Percentiles rank a stretch among this genome's conserved stretches.
These are phyloP conservation scores for Ocimum tenuiflorum DNA, from an alignment of 257 asterid genomes.

Conservation along the genomic window DNA sequence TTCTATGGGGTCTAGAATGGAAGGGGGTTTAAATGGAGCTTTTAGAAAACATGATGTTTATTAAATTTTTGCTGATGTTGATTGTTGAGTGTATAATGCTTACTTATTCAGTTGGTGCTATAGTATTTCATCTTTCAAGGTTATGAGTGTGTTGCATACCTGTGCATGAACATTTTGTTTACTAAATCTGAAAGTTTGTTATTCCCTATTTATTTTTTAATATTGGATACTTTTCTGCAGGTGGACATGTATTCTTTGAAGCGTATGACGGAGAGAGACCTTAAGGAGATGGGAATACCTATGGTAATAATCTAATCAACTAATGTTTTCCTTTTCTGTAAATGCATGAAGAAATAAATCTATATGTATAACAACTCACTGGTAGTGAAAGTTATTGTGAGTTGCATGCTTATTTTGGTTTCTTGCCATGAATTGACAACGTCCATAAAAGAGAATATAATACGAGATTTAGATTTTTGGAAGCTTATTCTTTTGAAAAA, in stretches of 20 bases:
- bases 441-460: not conserved
- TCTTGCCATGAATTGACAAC: not conserved
- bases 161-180: slow-evolving; percentile 4
- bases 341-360: not conserved
- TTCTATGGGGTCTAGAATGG: not conserved
- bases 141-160: not conserved
- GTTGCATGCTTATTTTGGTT: not conserved
- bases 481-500: not conserved
- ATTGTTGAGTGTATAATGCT: not conserved
- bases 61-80: too few relatives aligned
- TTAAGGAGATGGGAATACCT: slow-evolving; percentile 86
- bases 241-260: slow-evolving; percentile 87
- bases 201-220: not conserved
- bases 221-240: slow-evolving; percentile 39
- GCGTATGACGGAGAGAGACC: slow-evolving; percentile 85
- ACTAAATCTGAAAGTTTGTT: not conserved
- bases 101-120: not conserved
- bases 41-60: not conserved
- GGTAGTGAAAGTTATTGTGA: not conserved
- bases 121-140: not conserved
- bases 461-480: not conserved
- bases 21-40: not conserved
- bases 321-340: not conserved
- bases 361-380: not conserved
- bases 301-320: slow-evolving; percentile 48